Base-by-base conservation (phyloP, 176 grass and related monocot genomes). In the Zoysia japonica region DNA sequence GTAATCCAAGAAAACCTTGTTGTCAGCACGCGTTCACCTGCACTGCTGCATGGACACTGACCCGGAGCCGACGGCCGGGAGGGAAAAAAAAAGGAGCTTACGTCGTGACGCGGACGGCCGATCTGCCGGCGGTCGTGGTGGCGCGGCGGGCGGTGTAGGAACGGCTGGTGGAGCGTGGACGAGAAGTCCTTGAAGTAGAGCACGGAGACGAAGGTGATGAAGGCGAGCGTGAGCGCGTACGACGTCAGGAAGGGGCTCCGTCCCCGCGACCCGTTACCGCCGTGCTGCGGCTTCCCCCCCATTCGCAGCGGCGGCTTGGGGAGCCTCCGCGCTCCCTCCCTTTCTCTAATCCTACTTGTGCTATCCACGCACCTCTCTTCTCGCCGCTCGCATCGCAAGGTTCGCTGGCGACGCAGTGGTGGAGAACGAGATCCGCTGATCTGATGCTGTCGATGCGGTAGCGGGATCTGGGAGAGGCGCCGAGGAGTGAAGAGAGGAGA, bases 111-210 rank as follows among this genome's bases (percentile, higher is more conserved):
- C 3, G 73, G 73, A 3, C 61, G 85, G n/a, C 6, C 43, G 70
- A 47, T 20, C 64, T 65, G 71, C 5, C 60, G 76, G 57, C 56
- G 66, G 61, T 52, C 68, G 45, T 52, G 74, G 51, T 40, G 78
- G 1, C 61, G 47, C 67, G 64, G 73, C 28, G 82, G 85, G 51
- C 79, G 86, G 73, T 42, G n/a, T 28, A 86, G 85, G 80, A 93
- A 90, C 3, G 87, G 90, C 52, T 67, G 67, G 73, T 84, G 84
- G 36, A 93, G 91, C 67, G 85, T 89, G 72, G 87, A 89, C 17
- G 80, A 82, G 87, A 97, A 85, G 74, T 93, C 94, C 91, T 93
- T 86, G 70, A 90, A 90, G 78, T 97, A 91, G 48, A 97, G 86
- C 44, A 93, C 8, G 79, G 86, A 83, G 38, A 91, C 91, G 82